phyloP scores from a whole-genome alignment of 495 filamentous ascomycete species.

The Talaromyces borbonicus region DNA sequence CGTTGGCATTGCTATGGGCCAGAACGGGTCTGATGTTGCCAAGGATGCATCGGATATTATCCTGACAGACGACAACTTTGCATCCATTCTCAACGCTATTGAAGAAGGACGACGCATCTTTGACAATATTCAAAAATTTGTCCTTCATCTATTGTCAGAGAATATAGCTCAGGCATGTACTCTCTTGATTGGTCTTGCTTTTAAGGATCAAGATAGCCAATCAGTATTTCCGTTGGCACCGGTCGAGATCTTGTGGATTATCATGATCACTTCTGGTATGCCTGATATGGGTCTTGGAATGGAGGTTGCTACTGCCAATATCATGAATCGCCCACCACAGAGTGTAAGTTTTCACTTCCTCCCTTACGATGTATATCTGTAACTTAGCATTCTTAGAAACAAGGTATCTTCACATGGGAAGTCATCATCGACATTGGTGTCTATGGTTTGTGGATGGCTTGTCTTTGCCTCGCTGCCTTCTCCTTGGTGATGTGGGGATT shows the following conservation, averaged over 20 bases:
- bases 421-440: conserved; percentile 58
- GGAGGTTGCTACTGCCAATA: conserved; percentile 55
- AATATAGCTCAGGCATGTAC: conserved; percentile 63
- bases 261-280: conserved; percentile 64
- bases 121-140: conserved; percentile 72
- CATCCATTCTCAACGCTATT: conserved; percentile 65
- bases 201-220: conserved; percentile 52
- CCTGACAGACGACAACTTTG: conserved; percentile 76
- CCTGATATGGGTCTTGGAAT: conserved; percentile 70
- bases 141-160: conserved; percentile 61
- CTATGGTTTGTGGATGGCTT: conserved; percentile 62
- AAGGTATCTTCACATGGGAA: conserved; percentile 61
- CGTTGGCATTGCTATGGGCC: conserved; percentile 78
- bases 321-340: conserved; percentile 58
- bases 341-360: conserved; percentile 26
- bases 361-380: not conserved
- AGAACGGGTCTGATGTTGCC: conserved; percentile 71
- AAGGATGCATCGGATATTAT: conserved; percentile 80
- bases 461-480: conserved; percentile 57
- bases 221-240: conserved; percentile 67
- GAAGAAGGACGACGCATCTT: conserved; percentile 65
- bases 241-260: conserved; percentile 69
- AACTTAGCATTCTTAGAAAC: conserved; percentile 29
- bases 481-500: conserved; percentile 55
- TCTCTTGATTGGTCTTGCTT: conserved; percentile 59